These are phyloP conservation scores for Talaromyces thailandensis DNA, from an alignment of 495 filamentous ascomycete genomes.

Conservation along the genomic window DNA sequence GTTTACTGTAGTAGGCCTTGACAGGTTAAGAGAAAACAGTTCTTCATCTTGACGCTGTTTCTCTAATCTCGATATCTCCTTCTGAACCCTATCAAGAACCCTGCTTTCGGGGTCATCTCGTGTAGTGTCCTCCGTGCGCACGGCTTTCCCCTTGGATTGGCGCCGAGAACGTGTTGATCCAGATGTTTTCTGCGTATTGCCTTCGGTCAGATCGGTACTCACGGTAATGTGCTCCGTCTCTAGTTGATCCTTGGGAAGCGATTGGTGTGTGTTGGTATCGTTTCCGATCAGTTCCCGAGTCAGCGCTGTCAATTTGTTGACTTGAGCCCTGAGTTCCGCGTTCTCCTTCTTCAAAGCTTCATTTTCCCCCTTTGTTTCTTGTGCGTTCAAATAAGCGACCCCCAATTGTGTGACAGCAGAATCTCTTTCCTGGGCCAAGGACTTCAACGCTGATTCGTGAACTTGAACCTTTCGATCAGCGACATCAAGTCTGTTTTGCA, in stretches of 20 bases:
- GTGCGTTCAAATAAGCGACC: constrained; percentile 51
- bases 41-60: constrained; percentile 37
- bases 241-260: not conserved
- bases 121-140: constrained; percentile 17
- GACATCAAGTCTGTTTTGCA: constrained; percentile 50
- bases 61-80: constrained; percentile 33
- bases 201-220: constrained; percentile 16
- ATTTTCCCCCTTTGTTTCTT: constrained; percentile 54
- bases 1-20: constrained; percentile 17
- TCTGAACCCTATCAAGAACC: constrained; percentile 32
- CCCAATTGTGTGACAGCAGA: constrained; percentile 55
- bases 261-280: constrained; percentile 14
- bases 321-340: constrained; percentile 33
- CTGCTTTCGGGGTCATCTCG: constrained; percentile 18
- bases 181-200: constrained; percentile 27
- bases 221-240: constrained; percentile 6
- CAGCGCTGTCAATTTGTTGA: constrained; percentile 16
- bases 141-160: constrained; percentile 21
- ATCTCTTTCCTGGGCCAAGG: constrained; percentile 55
- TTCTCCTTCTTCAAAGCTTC: constrained; percentile 40
- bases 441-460: constrained; percentile 50
- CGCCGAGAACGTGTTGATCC: constrained; percentile 24
- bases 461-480: constrained; percentile 49
- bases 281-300: constrained; percentile 18
- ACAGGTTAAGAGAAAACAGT: constrained; percentile 33